phyloP scores from a whole-genome alignment of 2,329 filamentous ascomycete species.

The Dendryphion nanum region DNA sequence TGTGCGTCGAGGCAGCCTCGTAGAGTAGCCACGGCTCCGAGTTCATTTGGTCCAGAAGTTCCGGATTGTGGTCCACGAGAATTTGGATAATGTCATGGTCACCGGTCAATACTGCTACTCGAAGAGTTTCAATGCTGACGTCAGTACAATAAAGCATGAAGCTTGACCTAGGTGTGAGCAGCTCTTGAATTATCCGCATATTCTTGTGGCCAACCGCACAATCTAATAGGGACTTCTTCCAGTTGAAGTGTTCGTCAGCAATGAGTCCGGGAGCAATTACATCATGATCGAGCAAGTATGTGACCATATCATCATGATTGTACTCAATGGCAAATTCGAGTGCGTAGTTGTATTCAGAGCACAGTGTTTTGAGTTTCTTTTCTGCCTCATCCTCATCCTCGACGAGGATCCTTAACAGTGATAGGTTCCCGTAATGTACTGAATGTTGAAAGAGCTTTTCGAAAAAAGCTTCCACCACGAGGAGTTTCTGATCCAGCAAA shows the following conservation, averaged over 20 bases:
- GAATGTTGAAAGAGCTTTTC: not conserved
- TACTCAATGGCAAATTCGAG: not conserved
- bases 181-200: not conserved
- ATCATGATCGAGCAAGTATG: not conserved
- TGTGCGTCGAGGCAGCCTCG: not conserved
- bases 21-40: not conserved
- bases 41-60: not conserved
- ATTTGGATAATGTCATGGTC: not conserved
- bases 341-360: not conserved
- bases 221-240: not conserved
- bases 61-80: not conserved
- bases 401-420: not conserved
- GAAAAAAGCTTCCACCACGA: not conserved
- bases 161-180: not conserved
- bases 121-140: not conserved
- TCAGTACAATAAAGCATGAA: not conserved
- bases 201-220: not conserved
- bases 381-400: too few species aligned
- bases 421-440: not conserved
- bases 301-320: not conserved
- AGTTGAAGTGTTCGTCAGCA: not conserved
- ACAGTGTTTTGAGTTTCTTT: not conserved
- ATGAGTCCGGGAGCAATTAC: not conserved
- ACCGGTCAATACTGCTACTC: not conserved
- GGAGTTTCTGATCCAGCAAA: not conserved